Evolutionary conservation across 2,329 filamentous ascomycete species (phyloP).

Genomic region (Neurospora sp.): DNA sequence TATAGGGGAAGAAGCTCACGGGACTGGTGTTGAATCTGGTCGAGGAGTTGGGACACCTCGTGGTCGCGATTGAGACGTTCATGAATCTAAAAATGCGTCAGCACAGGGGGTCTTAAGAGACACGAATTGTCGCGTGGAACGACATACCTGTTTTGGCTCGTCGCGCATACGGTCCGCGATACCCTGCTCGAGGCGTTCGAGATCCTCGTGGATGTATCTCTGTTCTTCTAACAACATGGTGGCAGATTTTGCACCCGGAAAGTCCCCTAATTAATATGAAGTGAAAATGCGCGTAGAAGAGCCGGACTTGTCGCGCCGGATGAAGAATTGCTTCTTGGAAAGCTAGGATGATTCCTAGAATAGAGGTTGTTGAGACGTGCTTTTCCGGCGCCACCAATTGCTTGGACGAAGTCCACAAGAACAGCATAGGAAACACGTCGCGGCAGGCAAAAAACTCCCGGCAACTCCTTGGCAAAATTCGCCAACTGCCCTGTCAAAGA

Average conservation of each 20-base stretch:
- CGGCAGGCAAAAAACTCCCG: background rate
- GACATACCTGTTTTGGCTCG: slow-evolving; percentile 74
- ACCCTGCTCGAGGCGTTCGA: slow-evolving; percentile 91
- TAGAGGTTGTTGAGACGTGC: background rate
- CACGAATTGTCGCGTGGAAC: background rate
- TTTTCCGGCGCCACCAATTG: background rate
- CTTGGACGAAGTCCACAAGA: background rate
- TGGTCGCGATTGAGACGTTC: slow-evolving; percentile 86
- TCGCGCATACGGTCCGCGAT: slow-evolving; percentile 82
- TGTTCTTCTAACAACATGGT: slow-evolving; percentile 85
- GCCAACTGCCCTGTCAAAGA: background rate
- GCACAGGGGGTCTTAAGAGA: background rate
- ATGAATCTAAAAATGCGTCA: slow-evolving; percentile 52
- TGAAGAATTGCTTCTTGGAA: background rate
- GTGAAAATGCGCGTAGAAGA: background rate
- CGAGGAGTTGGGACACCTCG: slow-evolving; percentile 77
- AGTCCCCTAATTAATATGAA: background rate
- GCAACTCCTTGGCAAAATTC: background rate
- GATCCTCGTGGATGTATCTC: slow-evolving; percentile 87
- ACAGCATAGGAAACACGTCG: background rate
- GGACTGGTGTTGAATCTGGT: slow-evolving; percentile 82
- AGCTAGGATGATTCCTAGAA: background rate
- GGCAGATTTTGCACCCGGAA: background rate
- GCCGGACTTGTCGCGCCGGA: background rate
- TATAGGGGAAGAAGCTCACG: slow-evolving; percentile 74